Evolutionary conservation across 164 flowering plant species (phyloP).

Genomic region (Akebia trifoliata): DNA sequence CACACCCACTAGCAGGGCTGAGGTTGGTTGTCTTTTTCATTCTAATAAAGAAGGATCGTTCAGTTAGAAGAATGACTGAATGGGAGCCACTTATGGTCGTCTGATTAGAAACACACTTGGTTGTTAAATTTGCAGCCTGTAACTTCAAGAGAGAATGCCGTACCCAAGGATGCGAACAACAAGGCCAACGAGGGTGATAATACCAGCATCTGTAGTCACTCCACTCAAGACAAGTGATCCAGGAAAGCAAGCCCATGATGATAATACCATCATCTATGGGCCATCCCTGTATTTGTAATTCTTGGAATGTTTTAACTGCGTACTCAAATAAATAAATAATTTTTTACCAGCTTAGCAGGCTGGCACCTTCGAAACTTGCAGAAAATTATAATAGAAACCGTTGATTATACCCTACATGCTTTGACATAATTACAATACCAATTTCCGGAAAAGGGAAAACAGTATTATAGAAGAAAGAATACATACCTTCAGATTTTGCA

Average conservation of each 20-base stretch:
- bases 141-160: constrained; percentile 69
- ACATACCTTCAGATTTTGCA: too few species aligned
- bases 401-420: background rate
- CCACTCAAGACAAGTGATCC: constrained; percentile 58
- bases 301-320: too few species aligned
- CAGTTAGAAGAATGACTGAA: too few species aligned
- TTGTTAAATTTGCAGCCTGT: constrained; percentile 45
- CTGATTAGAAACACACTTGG: background rate
- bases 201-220: constrained; percentile 37
- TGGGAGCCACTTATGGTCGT: too few species aligned
- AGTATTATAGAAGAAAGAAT: too few species aligned
- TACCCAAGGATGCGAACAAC: constrained; percentile 35
- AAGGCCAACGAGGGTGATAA: constrained; percentile 33
- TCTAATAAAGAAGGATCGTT: background rate
- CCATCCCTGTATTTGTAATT: too few species aligned
- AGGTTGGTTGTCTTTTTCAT: constrained; percentile 33
- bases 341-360: too few species aligned
- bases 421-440: background rate
- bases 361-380: too few species aligned
- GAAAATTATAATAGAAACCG: too few species aligned
- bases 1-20: constrained; percentile 74
- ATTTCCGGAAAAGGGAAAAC: background rate
- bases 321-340: too few species aligned
- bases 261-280: too few species aligned
- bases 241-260: constrained; percentile 89